Conservation (phyloP, 306 rosid genomes). For the Cotoneaster glaucophyllus region DNA sequence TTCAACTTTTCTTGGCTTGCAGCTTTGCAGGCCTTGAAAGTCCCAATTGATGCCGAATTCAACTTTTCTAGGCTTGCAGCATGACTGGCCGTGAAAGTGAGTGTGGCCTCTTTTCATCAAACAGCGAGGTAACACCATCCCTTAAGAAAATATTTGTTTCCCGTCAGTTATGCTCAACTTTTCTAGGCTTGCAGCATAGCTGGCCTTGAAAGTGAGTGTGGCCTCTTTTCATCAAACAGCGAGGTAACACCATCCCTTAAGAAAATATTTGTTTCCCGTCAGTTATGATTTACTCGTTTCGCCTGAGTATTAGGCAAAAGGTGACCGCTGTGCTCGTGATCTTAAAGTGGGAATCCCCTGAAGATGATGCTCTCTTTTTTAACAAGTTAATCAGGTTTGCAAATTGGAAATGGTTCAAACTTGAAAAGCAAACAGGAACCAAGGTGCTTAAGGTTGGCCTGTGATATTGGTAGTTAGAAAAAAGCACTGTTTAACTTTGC, state of each 20-base stretch:
- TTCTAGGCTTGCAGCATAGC: slow-evolving; percentile 85
- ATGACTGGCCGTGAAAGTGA: too few relatives aligned
- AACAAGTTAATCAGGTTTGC: slow-evolving; percentile 60
- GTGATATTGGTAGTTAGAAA: not conserved
- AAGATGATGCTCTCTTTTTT: slow-evolving; percentile 34
- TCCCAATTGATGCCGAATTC: not conserved
- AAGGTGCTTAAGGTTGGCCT: not conserved
- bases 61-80: not conserved
- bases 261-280: not conserved
- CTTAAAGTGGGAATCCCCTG: slow-evolving; percentile 22
- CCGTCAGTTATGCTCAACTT: too few relatives aligned
- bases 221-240: slow-evolving; percentile 69
- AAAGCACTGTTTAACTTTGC: not conserved
- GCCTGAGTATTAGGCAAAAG: slow-evolving; percentile 37
- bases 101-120: too few relatives aligned
- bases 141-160: too few relatives aligned
- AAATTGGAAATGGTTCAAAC: slow-evolving; percentile 88
- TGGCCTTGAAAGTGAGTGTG: slow-evolving; percentile 85
- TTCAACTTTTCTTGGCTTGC: too few relatives aligned
- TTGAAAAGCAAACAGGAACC: slow-evolving; percentile 40
- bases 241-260: slow-evolving; percentile 36
- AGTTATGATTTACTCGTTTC: not conserved
- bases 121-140: too few relatives aligned
- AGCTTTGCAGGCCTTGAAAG: too few relatives aligned
- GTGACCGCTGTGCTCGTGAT: slow-evolving; percentile 29